phyloP scores from a whole-genome alignment of 371 early-diverging fungal genomes.

The Mortierella sp. region DNA sequence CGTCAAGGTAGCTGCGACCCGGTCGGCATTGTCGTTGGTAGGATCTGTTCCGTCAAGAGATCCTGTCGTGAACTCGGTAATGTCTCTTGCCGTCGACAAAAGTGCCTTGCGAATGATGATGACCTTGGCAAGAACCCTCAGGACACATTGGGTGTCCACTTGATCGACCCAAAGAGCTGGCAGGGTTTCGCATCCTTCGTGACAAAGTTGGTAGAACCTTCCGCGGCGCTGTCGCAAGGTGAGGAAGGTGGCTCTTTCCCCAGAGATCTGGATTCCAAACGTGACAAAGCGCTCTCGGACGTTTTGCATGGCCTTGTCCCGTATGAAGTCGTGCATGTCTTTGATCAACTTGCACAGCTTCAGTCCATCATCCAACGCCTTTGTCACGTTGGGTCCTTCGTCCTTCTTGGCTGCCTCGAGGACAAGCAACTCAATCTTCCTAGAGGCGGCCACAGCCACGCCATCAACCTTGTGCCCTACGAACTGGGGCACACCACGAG shows the following conservation, averaged over 20 bases:
- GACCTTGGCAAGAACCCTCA: background rate
- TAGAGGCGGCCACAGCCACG: background rate
- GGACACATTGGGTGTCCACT: conserved; percentile 3
- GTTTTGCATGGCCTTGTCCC: conserved; percentile 7
- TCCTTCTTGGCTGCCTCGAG: conserved; percentile 16
- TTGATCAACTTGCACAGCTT: conserved; percentile 17
- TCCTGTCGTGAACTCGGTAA: no score
- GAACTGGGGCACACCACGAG: conserved; percentile 2
- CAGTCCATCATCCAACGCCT: conserved; percentile 16
- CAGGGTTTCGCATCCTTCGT: conserved; percentile 6
- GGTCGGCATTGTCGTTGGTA: no score
- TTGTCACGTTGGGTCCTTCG: conserved; percentile 16
- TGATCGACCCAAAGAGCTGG: conserved; percentile 8
- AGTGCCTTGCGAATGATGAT: no score
- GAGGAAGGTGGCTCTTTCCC: conserved; percentile 10
- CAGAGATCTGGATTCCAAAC: conserved; percentile 14
- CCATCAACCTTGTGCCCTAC: conserved; percentile 11
- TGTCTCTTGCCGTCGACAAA: no score
- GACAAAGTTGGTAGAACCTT: conserved; percentile 15
- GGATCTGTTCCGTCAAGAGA: no score
- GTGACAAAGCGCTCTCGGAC: background rate
- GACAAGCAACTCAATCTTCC: conserved; percentile 13
- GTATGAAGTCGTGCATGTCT: conserved; percentile 13
- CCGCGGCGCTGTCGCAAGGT: conserved; percentile 14
- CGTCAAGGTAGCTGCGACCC: no score